Conservation (phyloP, 2,329 filamentous ascomycete species). For the Intubia oerlemansii region DNA sequence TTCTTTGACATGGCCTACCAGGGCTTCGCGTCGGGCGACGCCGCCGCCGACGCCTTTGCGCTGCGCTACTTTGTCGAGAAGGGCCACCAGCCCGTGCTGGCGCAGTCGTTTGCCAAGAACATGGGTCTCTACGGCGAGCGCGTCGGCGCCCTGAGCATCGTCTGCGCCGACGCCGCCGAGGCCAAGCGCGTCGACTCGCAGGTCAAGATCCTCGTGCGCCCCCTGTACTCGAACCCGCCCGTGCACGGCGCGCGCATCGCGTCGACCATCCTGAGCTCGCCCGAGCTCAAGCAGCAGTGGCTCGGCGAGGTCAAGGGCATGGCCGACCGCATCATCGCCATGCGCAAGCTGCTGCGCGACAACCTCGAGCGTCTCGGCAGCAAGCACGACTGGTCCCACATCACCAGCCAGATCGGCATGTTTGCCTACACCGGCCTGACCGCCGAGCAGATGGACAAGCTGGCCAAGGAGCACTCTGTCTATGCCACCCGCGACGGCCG, state of each 20-base stretch:
- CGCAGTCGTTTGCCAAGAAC: constrained; percentile 97
- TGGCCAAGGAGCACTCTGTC: constrained; percentile 91
- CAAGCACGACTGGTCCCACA: constrained; percentile 97
- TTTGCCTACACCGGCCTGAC: constrained; percentile 94
- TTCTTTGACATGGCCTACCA: constrained; percentile 99
- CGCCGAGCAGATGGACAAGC: constrained; percentile 71
- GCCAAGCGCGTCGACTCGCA: constrained; percentile 93
- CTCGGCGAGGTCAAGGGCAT: constrained; percentile 92
- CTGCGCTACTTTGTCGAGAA: constrained; percentile 83
- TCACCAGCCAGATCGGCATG: constrained; percentile 98
- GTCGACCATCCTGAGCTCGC: constrained; percentile 72
- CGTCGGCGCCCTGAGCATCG: constrained; percentile 87
- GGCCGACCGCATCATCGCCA: constrained; percentile 97
- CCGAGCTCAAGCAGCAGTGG: constrained; percentile 79
- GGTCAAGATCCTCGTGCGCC: constrained; percentile 93
- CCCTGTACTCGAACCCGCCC: constrained; percentile 95
- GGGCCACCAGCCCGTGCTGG: constrained; percentile 72
- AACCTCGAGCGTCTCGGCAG: constrained; percentile 89
- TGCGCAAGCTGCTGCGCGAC: constrained; percentile 83
- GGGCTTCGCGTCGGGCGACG: constrained; percentile 86
- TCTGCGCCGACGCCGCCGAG: constrained; percentile 52
- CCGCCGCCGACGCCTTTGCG: constrained; percentile 81
- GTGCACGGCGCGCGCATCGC: constrained; percentile 92
- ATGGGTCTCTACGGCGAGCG: constrained; percentile 99
- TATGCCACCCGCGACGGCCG: constrained; percentile 89